Evolutionary conservation across 1,284 basidiomycete species (phyloP).

Genomic region (Amylostereum areolatum): DNA sequence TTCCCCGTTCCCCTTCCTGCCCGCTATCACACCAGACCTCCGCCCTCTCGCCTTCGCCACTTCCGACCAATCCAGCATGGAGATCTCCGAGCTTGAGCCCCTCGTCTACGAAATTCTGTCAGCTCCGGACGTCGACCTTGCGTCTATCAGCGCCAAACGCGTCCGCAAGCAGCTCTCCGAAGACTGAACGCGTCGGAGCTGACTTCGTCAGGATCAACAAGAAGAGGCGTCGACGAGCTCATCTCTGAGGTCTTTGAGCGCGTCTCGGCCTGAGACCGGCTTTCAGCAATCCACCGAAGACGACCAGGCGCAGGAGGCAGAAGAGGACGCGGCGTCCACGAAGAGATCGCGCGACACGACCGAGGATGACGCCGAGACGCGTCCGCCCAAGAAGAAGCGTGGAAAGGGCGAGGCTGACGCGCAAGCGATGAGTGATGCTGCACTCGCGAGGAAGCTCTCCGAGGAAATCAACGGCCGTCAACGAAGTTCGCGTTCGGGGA

Average conservation of each 20-base stretch:
- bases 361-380: conserved; percentile 26
- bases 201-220: conserved; percentile 56
- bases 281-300: neutral
- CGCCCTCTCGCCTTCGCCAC: neutral
- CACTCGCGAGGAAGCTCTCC: conserved; percentile 64
- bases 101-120: conserved; percentile 60
- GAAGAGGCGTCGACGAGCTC: conserved; percentile 47
- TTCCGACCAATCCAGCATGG: too few relatives aligned
- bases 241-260: conserved; percentile 56
- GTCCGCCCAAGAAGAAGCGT: conserved; percentile 25
- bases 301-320: conserved; percentile 4
- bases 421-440: conserved; percentile 46
- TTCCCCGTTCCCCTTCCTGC: neutral
- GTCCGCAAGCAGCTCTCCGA: conserved; percentile 61
- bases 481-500: conserved; percentile 35
- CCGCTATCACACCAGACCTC: neutral
- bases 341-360: conserved; percentile 27
- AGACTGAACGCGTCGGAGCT: conserved; percentile 43
- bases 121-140: conserved; percentile 63
- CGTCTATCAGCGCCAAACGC: conserved; percentile 72
- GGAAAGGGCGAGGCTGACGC: conserved; percentile 30
- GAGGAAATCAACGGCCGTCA: conserved; percentile 65
- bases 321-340: conserved; percentile 19
- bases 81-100: conserved; percentile 38
- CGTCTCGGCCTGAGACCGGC: conserved; percentile 33